These are phyloP conservation scores for Catenaria anguillulae DNA, from an alignment of 371 early-diverging fungal species.

Conservation along the genomic window DNA sequence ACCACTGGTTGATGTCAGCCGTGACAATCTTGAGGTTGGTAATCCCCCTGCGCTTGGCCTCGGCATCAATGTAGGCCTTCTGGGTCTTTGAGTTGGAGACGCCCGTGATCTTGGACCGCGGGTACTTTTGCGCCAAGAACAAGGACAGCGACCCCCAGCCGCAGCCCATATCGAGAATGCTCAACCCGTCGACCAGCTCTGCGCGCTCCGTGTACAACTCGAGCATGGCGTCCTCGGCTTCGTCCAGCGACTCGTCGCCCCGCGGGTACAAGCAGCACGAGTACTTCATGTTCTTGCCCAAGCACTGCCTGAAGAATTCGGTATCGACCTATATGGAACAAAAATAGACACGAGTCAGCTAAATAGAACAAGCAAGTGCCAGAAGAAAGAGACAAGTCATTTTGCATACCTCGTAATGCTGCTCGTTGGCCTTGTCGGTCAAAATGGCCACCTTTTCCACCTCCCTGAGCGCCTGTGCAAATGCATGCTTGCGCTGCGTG, in stretches of 20 bases:
- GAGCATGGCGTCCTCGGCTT: conserved; percentile 44
- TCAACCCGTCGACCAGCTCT: conserved; percentile 30
- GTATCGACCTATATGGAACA: conserved; percentile 13
- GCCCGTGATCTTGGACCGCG: conserved; percentile 29
- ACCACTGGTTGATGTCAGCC: conserved; percentile 28
- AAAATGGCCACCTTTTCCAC: conserved; percentile 25
- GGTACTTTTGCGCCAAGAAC: conserved; percentile 31
- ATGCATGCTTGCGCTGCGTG: conserved; percentile 15
- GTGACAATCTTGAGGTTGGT: conserved; percentile 33
- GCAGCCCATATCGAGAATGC: conserved; percentile 41
- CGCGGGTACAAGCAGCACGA: conserved; percentile 34
- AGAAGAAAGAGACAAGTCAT: too few relatives aligned
- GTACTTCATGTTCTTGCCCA: conserved; percentile 41
- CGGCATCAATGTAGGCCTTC: conserved; percentile 23
- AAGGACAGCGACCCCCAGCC: conserved; percentile 41
- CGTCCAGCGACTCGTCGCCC: conserved; percentile 22
- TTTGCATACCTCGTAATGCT: conserved; percentile 49
- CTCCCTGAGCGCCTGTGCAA: conserved; percentile 19
- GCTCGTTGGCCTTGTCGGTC: conserved; percentile 44
- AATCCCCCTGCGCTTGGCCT: conserved; percentile 22
- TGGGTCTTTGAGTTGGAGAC: conserved; percentile 38
- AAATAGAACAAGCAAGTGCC: conserved; percentile 17
- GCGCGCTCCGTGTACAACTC: conserved; percentile 34
- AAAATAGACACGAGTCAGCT: background rate
- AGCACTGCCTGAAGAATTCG: conserved; percentile 21